phyloP scores from a whole-genome alignment of 345 rosid genomes.

The Adansonia digitata region DNA sequence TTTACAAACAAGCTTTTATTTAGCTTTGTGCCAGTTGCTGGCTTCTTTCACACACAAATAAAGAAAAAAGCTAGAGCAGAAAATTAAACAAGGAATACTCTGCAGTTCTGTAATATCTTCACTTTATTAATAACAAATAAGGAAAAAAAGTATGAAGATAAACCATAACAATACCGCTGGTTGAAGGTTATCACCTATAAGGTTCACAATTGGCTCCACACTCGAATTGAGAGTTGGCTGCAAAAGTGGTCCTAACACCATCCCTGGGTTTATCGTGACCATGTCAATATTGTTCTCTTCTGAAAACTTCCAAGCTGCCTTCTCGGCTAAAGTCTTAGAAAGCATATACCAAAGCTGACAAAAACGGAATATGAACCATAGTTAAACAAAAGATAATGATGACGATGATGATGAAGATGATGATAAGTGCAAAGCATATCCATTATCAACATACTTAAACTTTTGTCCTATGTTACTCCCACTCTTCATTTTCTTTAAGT shows the following conservation, averaged over 20 bases:
- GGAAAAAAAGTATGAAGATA: not conserved
- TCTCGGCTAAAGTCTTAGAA: constrained; percentile 41
- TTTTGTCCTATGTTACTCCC: no score
- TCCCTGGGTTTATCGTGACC: constrained; percentile 36
- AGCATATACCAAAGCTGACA: constrained; percentile 30
- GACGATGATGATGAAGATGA: not conserved
- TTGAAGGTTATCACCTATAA: constrained; percentile 27
- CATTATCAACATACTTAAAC: no score
- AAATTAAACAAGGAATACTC: not conserved
- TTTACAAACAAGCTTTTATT: not conserved
- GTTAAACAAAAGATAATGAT: not conserved
- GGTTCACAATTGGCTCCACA: constrained; percentile 14
- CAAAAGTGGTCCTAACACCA: constrained; percentile 34
- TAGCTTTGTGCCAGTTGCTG: not conserved
- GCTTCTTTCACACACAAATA: not conserved
- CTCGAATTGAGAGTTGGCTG: constrained; percentile 36
- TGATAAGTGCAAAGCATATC: not conserved
- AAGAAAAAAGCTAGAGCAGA: not conserved
- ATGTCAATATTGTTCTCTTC: constrained; percentile 36
- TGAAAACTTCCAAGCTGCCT: constrained; percentile 42
- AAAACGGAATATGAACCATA: not conserved
- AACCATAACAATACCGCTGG: not conserved
- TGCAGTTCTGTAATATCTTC: not conserved
- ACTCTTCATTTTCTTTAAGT: no score
- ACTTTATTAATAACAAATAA: not conserved